Conservation (phyloP, 768 basidiomycete genomes). For the Pholiota conissans region DNA sequence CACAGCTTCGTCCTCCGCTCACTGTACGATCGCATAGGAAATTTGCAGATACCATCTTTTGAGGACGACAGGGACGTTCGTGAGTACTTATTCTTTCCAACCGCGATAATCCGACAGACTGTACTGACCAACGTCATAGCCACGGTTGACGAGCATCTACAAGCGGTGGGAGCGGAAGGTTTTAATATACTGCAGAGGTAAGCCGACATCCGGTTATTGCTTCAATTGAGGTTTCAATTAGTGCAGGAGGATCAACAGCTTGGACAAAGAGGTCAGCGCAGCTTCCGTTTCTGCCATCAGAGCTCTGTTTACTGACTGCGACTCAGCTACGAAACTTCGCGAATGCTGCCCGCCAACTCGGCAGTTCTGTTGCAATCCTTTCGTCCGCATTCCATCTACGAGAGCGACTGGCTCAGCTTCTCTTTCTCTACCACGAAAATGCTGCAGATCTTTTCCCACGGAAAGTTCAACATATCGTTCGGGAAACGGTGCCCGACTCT, state of each 20-base stretch:
- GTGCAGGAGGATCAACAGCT: constrained; percentile 53
- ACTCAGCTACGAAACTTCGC: constrained; percentile 77
- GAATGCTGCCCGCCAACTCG: constrained; percentile 74
- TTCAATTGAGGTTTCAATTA: background rate
- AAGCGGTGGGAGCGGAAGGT: constrained; percentile 62
- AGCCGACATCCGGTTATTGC: background rate
- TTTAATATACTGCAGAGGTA: constrained; percentile 69
- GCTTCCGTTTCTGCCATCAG: too few relatives aligned
- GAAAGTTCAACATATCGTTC: constrained; percentile 48
- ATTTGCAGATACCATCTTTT: constrained; percentile 44
- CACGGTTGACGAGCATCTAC: constrained; percentile 69
- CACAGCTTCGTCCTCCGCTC: background rate
- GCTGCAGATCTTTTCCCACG: constrained; percentile 76
- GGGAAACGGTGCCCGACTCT: constrained; percentile 33
- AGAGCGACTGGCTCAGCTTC: constrained; percentile 64
- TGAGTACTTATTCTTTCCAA: constrained; percentile 37
- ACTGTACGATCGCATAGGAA: constrained; percentile 22
- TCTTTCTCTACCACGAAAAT: constrained; percentile 73
- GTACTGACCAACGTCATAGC: constrained; percentile 34
- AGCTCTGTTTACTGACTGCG: too few relatives aligned
- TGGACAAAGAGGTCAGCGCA: constrained; percentile 68
- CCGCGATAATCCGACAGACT: background rate
- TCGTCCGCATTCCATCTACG: constrained; percentile 74
- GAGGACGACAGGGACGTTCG: constrained; percentile 69
- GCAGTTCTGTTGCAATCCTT: constrained; percentile 75